Base-by-base conservation (phyloP, 805 yeast genomes). In the Pichia kluyveri region DNA sequence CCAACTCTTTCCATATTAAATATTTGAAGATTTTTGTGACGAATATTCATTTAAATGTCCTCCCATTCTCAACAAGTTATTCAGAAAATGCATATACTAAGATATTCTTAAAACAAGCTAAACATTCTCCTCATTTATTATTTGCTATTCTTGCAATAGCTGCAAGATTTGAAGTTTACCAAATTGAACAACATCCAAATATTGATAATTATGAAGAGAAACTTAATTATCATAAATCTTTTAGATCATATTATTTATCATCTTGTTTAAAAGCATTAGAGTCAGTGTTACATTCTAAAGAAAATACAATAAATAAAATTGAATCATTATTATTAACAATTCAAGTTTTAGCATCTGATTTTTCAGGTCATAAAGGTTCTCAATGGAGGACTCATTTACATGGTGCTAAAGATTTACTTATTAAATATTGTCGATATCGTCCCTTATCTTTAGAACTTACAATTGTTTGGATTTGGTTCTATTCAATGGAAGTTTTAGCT, bases 81-180 rank as follows among this genome's bases (percentile, higher is more conserved):
- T 47, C 65, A 10, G 58, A 62, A 40, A 65, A 63, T 46, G 60
- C 67, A 1, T 62, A 66, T 44, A 62, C 66, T 15, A 60, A 60
- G 26, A 57, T 64, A 30, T 62, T 66, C 42, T 48, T 67, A 11
- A 46, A 59, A 23, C 63, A 62, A 39, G 65, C 69, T 1, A 64
- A 62, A 44, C 69, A 71, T 37, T 84, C 84, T 48, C 73, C 85
- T 0, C 84, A 80, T 58, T 58, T 85, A 12, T 63, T 85, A 39
- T 83, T 85, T 46, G 88, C 90, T 0, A 72, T 83, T 5, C 59
- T 85, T 41, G 86, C 91, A 0, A 82, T 80, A 40, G 86, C 91
- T 3, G 90, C 91, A 0, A 71, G 80, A 39, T 71, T 76, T 18
- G 69, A 66, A 51, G 57, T 60, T 38, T 63, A 62, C 44, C 66